A percentile compares a stretch with the other conserved stretches of the same genome.
Evolutionary conservation across 176 grass and related monocot species (phyloP).

Genomic region (Avena sativa): DNA sequence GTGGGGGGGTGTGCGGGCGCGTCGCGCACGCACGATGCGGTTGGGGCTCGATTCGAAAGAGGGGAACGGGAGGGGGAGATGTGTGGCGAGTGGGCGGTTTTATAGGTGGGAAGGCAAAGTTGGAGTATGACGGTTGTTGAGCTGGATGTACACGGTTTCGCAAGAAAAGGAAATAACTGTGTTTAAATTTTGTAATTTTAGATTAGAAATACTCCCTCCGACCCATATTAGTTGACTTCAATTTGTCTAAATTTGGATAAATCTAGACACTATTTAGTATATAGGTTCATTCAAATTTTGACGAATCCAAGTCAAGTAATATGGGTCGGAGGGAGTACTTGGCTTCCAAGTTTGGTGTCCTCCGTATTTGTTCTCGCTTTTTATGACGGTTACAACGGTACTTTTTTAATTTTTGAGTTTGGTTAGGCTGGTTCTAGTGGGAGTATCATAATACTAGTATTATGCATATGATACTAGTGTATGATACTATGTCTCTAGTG

Average conservation of each 20-base stretch:
- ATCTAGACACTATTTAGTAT: no score
- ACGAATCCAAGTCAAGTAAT: no score
- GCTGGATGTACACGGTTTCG: constrained; percentile 31
- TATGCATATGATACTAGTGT: no score
- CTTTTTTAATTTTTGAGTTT: background rate
- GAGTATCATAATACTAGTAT: no score
- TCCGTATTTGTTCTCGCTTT: background rate
- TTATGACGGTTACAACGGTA: background rate
- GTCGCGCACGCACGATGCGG: constrained; percentile 34
- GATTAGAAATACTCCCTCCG: background rate
- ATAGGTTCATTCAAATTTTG: no score
- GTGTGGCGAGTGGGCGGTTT: background rate
- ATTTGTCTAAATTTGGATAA: no score
- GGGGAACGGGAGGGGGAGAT: constrained; percentile 37
- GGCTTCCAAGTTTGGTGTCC: background rate
- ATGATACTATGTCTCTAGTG: no score
- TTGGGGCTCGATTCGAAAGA: constrained; percentile 58
- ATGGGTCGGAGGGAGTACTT: no score
- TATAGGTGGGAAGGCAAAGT: background rate
- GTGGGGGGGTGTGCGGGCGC: background rate
- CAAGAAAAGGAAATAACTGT: background rate
- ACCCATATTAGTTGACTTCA: no score
- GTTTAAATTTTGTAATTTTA: background rate
- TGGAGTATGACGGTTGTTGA: constrained; percentile 6
- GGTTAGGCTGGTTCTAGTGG: no score